Evolutionary conservation across 2,329 filamentous ascomycete species (phyloP).

Genomic region (Xylariaceae sp.): DNA sequence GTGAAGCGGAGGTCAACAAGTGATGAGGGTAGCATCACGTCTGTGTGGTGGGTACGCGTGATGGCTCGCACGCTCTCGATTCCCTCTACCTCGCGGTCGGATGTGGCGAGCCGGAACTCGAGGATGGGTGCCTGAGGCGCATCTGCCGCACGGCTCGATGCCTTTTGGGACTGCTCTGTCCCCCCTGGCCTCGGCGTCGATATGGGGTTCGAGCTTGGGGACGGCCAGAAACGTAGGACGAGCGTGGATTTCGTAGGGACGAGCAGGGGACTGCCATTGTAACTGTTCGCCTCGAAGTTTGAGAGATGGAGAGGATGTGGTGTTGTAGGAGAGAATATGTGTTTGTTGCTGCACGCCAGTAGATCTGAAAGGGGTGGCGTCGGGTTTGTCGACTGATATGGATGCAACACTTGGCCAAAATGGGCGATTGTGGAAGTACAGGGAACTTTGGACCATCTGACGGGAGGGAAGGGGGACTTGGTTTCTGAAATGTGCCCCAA

Average conservation of each 20-base stretch:
- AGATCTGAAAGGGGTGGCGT: constrained; percentile 21
- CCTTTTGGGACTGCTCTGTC: constrained; percentile 19
- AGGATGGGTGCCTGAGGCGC: constrained; percentile 41
- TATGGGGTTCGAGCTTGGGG: constrained; percentile 26
- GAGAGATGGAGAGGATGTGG: constrained; percentile 55
- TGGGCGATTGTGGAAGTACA: constrained; percentile 46
- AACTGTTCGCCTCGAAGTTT: constrained; percentile 36
- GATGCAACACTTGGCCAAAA: constrained; percentile 58
- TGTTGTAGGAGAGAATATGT: constrained; percentile 51
- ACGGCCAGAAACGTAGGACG: constrained; percentile 54
- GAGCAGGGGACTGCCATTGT: constrained; percentile 30
- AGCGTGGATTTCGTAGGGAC: constrained; percentile 43
- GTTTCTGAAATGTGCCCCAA: constrained; percentile 1
- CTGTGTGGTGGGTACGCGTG: constrained; percentile 43
- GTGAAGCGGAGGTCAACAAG: constrained; percentile 56
- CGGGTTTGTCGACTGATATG: constrained; percentile 15
- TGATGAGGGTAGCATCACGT: constrained; percentile 53
- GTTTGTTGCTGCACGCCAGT: constrained; percentile 32
- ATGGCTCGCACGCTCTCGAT: constrained; percentile 48
- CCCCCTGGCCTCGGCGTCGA: not conserved
- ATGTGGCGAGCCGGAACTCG: constrained; percentile 46
- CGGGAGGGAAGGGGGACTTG: constrained; percentile 18
- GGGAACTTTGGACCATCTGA: constrained; percentile 34
- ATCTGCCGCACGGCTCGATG: not conserved
- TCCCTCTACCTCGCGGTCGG: constrained; percentile 42